These are phyloP conservation scores for Beauveria bassiana DNA, from an alignment of 2,329 filamentous ascomycete species.

Conservation along the genomic window DNA sequence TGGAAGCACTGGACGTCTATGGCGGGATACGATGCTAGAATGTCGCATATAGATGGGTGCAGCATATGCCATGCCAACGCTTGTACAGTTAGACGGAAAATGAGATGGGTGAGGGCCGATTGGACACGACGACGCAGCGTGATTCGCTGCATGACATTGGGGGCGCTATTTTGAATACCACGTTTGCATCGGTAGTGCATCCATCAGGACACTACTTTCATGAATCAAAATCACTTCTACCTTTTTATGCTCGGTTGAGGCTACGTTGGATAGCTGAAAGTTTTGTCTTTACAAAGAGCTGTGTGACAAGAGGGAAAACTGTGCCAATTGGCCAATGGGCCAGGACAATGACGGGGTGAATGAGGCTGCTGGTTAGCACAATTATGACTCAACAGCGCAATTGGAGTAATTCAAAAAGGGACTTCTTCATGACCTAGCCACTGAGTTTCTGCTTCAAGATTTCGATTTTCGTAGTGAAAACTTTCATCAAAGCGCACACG, in stretches of 20 bases:
- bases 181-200: slow-evolving; percentile 6
- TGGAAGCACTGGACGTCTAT: background rate
- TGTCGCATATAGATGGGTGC: background rate
- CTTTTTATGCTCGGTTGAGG: background rate
- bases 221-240: background rate
- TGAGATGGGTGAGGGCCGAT: background rate
- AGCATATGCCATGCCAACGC: background rate
- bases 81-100: background rate
- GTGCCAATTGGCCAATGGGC: no score
- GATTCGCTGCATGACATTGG: slow-evolving; percentile 11
- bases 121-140: slow-evolving; percentile 3
- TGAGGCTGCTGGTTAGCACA: no score
- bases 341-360: no score
- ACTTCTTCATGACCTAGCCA: no score
- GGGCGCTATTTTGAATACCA: slow-evolving; percentile 11
- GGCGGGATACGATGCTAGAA: background rate
- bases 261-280: background rate
- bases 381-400: no score
- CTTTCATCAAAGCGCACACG: no score
- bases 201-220: background rate
- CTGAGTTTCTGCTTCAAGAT: no score
- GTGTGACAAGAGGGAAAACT: no score
- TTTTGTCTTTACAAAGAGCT: background rate
- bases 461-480: no score
- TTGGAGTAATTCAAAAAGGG: no score